Base-by-base conservation (phyloP, 768 basidiomycete species). In the Amanita muscaria region DNA sequence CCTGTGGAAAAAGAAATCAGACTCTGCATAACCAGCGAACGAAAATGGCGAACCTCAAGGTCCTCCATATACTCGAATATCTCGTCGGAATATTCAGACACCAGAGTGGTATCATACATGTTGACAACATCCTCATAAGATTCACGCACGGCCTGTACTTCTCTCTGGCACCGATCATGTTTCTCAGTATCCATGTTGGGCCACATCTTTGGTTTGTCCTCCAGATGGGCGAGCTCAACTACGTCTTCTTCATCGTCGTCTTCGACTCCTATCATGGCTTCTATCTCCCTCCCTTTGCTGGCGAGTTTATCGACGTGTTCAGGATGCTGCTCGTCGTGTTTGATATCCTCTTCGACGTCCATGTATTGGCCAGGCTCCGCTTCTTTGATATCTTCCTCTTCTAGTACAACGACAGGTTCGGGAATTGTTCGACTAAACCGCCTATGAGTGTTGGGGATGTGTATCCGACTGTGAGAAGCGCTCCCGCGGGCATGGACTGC, bases 21-120 rank as follows among this genome's bases (percentile, higher is more conserved):
- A 21, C 29, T 32, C 30, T 15, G 35, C 21, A 42, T 21, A n/a
- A 35, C 7, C n/a, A n/a, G n/a, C n/a, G n/a, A n/a, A n/a, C n/a
- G 30, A 5, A 16, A 34, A 33, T 32, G 14, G 62, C 79, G 31
- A 46, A 91, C 90, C 79, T 99, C 93, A 35, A 98, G 79, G 42
- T 88, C 80, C 49, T 70, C 70, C 96, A 99, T 99, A 64, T 98
- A 97, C 51, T 79, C 73, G 59, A 98, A 98, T 61, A 99, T 98
- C 46, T 99, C 94, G 11, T 97, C 91, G n/a, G 91, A 76, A 58
- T 99, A 99, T 63, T 99, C 96, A 14, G 93, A 90, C 32, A 96
- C 94, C 93, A 99, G 94, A 1, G 88, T 88, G 33, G 86, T 84
- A 63, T 96, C 91, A 48, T 73, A 76, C 57, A 79, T 70, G 61